Evolutionary conservation across 495 filamentous ascomycete genomes (phyloP).

Genomic region (Hyaloscypha finlandica): DNA sequence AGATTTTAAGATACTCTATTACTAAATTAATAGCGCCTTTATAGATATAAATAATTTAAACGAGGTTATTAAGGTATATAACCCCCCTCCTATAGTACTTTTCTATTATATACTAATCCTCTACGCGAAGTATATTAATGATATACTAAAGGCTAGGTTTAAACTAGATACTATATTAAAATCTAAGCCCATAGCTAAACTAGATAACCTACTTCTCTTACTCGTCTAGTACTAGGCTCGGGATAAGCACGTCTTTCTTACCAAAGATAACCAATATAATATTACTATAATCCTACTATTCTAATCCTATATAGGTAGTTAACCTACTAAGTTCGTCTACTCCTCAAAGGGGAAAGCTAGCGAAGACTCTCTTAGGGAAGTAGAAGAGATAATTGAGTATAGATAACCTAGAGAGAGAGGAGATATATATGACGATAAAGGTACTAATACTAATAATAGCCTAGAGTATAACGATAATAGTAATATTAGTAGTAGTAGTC

Average conservation of each 20-base stretch:
- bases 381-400: not conserved
- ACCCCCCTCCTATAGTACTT: not conserved
- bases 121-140: conserved; percentile 20
- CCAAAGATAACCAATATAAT: conserved; percentile 25
- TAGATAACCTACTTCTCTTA: conserved; percentile 24
- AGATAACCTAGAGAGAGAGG: not conserved
- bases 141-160: conserved; percentile 19
- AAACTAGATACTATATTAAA: conserved; percentile 17
- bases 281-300: conserved; percentile 25
- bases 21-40: conserved; percentile 24
- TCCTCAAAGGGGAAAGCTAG: conserved; percentile 21
- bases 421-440: conserved; percentile 1
- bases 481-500: not conserved
- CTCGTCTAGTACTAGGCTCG: conserved; percentile 25
- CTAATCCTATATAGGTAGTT: conserved; percentile 24
- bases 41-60: conserved; percentile 32
- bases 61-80: conserved; percentile 39
- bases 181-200: conserved; percentile 25
- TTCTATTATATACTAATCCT: conserved; percentile 9
- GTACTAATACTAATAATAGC: not conserved
- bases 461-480: not conserved
- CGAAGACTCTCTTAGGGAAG: conserved; percentile 13
- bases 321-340: conserved; percentile 24
- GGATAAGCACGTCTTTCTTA: conserved; percentile 25
- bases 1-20: conserved; percentile 23